Evolutionary conservation across 2,329 filamentous ascomycete species (phyloP).

Genomic region (Penicillium sp.): DNA sequence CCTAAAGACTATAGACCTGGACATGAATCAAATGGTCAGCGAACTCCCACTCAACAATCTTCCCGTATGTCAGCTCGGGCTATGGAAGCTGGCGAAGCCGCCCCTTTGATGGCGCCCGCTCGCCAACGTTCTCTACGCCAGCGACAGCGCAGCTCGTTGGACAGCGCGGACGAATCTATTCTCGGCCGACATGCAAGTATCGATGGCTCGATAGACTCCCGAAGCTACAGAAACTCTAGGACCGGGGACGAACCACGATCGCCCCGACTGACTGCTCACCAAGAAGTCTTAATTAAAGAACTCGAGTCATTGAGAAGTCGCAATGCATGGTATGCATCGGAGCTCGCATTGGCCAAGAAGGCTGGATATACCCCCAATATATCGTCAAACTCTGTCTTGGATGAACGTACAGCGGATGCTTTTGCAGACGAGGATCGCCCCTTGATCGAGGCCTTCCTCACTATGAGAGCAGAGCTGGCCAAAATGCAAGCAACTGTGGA

Average conservation of each 20-base stretch:
- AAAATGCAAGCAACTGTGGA: conserved; percentile 92
- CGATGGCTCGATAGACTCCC: conserved; percentile 47
- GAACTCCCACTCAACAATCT: conserved; percentile 63
- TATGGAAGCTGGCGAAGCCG: conserved; percentile 53
- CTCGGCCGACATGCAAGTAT: conserved; percentile 47
- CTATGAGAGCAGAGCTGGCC: conserved; percentile 86
- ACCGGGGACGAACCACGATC: conserved; percentile 51
- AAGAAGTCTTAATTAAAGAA: conserved; percentile 77
- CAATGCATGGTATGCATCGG: conserved; percentile 97
- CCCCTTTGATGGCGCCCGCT: conserved; percentile 49
- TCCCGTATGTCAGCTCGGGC: conserved; percentile 49
- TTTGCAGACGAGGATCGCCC: conserved; percentile 93
- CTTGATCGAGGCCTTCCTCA: conserved; percentile 86
- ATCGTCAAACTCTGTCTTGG: conserved; percentile 72
- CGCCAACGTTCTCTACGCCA: conserved; percentile 61
- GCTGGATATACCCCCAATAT: conserved; percentile 80
- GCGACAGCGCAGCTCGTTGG: conserved; percentile 68
- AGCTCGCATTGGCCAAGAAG: conserved; percentile 88
- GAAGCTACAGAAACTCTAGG: conserved; percentile 46
- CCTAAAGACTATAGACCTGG: conserved; percentile 41
- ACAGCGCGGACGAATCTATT: conserved; percentile 67
- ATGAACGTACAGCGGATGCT: conserved; percentile 75
- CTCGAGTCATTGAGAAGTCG: conserved; percentile 81
- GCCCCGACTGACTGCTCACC: conserved; percentile 50
- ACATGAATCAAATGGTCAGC: conserved; percentile 62